A percentile compares a stretch with the other conserved stretches of the same genome.
Evolutionary conservation across 495 filamentous ascomycete species (phyloP).

Genomic region (Hypoxylon perforatum): DNA sequence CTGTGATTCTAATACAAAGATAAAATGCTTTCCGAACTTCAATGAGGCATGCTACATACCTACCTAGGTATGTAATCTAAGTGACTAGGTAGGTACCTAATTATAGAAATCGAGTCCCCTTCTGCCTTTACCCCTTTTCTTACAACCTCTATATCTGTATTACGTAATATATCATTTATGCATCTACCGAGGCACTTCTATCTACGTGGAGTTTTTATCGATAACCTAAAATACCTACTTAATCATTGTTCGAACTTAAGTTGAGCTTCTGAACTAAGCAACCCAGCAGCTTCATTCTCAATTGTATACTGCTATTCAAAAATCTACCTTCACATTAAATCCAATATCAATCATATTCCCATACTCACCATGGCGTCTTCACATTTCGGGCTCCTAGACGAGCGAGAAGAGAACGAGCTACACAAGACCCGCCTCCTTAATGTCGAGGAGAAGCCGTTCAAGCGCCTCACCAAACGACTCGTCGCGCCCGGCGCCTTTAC

Average conservation of each 20-base stretch:
- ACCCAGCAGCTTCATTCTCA: slow-evolving; percentile 3
- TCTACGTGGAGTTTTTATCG: slow-evolving; percentile 16
- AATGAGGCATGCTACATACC: too few species aligned
- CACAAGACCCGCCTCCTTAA: slow-evolving; percentile 90
- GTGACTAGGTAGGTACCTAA: too few species aligned
- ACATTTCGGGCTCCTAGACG: slow-evolving; percentile 56
- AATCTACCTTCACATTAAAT: background rate
- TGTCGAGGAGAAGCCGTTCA: slow-evolving; percentile 93
- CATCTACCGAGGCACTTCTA: slow-evolving; percentile 21
- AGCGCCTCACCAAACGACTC: slow-evolving; percentile 85
- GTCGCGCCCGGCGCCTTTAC: slow-evolving; percentile 71
- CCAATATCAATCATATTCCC: background rate
- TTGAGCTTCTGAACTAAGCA: too few species aligned
- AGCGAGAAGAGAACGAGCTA: slow-evolving; percentile 77
- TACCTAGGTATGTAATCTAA: too few species aligned
- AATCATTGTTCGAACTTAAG: too few species aligned
- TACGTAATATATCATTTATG: slow-evolving; percentile 11
- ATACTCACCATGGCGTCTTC: slow-evolving; percentile 32
- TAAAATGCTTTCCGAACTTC: too few species aligned
- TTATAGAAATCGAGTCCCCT: too few species aligned
- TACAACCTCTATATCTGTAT: background rate
- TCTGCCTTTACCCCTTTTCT: too few species aligned
- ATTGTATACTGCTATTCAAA: background rate
- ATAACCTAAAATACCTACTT: background rate
- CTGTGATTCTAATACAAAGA: too few species aligned